Evolutionary conservation across 257 asterid species (phyloP).

Genomic region (Parsonsia alboflavescens): DNA sequence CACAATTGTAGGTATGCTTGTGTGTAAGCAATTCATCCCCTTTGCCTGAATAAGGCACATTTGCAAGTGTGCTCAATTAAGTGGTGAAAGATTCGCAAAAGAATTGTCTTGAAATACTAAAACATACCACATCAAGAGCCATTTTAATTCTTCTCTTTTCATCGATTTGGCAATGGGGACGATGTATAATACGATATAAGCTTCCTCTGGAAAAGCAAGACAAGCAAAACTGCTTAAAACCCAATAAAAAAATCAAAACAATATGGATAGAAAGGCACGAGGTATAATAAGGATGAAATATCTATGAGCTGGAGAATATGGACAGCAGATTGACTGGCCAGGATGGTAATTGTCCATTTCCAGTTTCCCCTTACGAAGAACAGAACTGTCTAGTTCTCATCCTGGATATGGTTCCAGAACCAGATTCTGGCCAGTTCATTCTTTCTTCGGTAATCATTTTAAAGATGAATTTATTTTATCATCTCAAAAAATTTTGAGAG

Average conservation of each 20-base stretch:
- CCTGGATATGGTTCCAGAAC: background rate
- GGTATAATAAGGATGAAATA: background rate
- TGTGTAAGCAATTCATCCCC: conserved; percentile 98
- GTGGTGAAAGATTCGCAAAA: background rate
- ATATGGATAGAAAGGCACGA: too few species aligned
- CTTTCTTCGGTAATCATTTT: background rate
- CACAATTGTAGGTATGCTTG: conserved; percentile 92
- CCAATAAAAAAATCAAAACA: background rate
- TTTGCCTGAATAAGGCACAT: conserved; percentile 51
- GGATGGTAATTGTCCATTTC: background rate
- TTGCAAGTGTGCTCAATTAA: background rate
- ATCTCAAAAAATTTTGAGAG: background rate
- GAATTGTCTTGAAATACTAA: background rate
- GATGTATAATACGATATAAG: conserved; percentile 90
- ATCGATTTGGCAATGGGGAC: conserved; percentile 92
- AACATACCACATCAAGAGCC: conserved; percentile 97
- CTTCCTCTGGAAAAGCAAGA: conserved; percentile 87
- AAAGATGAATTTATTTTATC: background rate
- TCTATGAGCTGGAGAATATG: background rate
- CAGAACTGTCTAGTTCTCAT: background rate
- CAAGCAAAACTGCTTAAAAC: background rate
- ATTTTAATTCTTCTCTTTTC: conserved; percentile 88
- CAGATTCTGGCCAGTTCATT: background rate
- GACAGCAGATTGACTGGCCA: background rate
- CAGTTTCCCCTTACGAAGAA: background rate